Evolutionary conservation across 768 basidiomycete genomes (phyloP).

Genomic region (Mycena olivaceomarginata): DNA sequence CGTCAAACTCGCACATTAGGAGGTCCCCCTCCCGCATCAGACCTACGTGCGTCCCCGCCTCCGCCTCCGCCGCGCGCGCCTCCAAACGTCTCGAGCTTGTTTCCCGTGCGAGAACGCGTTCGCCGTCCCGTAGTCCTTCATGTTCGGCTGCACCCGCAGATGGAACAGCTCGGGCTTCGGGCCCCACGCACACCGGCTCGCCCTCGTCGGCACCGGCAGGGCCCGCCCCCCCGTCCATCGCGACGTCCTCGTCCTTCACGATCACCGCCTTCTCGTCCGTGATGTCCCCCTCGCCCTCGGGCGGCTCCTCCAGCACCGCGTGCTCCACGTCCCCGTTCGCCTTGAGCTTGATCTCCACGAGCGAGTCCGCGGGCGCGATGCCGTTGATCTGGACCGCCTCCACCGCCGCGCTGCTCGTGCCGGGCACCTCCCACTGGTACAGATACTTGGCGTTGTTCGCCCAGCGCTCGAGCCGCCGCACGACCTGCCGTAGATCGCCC

Average conservation of each 20-base stretch:
- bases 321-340: constrained; percentile 81
- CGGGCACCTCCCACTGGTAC: constrained; percentile 76
- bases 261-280: constrained; percentile 75
- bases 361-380: constrained; percentile 67
- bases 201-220: constrained; percentile 48
- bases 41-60: constrained; percentile 55
- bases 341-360: constrained; percentile 83
- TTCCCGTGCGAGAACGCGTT: constrained; percentile 58
- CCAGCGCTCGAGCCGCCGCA: constrained; percentile 84
- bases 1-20: constrained; percentile 90
- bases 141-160: constrained; percentile 72
- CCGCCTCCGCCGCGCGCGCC: constrained; percentile 63
- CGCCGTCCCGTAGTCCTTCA: constrained; percentile 74
- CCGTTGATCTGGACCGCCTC: constrained; percentile 67
- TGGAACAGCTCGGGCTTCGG: constrained; percentile 81
- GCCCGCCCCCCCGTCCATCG: constrained; percentile 45
- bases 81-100: constrained; percentile 77
- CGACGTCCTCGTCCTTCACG: constrained; percentile 65
- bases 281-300: constrained; percentile 83
- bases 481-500: constrained; percentile 81
- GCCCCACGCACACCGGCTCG: constrained; percentile 66
- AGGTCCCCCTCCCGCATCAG: constrained; percentile 86
- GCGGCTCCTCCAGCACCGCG: constrained; percentile 38
- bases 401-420: constrained; percentile 44
- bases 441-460: constrained; percentile 78